phyloP scores from a whole-genome alignment of 2,329 filamentous ascomycete species.

The Exophiala aquamarina region DNA sequence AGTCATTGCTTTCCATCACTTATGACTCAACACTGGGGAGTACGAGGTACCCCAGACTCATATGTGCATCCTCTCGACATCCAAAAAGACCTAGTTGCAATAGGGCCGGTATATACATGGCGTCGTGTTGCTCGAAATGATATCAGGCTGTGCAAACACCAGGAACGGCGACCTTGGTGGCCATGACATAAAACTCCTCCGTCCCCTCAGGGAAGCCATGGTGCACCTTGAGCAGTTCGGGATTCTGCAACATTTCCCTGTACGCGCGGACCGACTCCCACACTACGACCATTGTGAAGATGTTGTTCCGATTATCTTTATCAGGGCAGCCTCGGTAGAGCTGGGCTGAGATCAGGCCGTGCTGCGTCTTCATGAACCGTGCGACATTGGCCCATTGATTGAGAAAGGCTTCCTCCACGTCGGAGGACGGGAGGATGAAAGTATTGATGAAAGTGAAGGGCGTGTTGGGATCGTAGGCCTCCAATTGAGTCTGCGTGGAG shows the following conservation, averaged over 20 bases:
- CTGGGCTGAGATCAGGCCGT: not conserved
- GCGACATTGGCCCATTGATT: not conserved
- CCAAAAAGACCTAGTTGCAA: no score
- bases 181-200: constrained; percentile 1
- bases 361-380: not conserved
- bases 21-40: no score
- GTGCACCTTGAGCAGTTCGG: not conserved
- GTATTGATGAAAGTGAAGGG: constrained; percentile 2
- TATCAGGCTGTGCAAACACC: not conserved
- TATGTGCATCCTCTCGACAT: no score
- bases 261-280: constrained; percentile 3
- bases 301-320: not conserved
- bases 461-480: not conserved
- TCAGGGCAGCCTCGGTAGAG: constrained; percentile 2
- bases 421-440: not conserved
- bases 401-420: not conserved
- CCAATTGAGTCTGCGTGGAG: not conserved
- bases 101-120: no score
- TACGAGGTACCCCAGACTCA: no score
- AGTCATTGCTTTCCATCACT: no score
- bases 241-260: not conserved
- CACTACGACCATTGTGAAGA: not conserved
- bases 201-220: not conserved
- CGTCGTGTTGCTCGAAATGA: no score
- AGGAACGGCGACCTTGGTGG: not conserved